Percentiles rank a stretch among this genome's conserved stretches.
phyloP scores from a whole-genome alignment of 768 basidiomycete species.

The Panaeolus papilionaceus region DNA sequence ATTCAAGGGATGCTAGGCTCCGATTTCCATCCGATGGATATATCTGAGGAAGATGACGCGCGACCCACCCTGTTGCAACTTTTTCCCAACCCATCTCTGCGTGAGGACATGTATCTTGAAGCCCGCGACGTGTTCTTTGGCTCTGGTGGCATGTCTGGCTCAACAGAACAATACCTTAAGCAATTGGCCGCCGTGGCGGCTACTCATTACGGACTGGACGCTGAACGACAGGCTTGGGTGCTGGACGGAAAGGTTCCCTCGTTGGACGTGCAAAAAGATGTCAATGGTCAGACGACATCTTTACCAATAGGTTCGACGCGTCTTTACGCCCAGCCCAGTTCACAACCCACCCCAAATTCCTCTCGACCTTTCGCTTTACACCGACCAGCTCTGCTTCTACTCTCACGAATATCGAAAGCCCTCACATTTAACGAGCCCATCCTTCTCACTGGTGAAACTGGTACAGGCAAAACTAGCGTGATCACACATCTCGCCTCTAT shows the following conservation, averaged over 20 bases:
- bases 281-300: slow-evolving; percentile 61
- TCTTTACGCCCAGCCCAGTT: slow-evolving; percentile 52
- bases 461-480: slow-evolving; percentile 97
- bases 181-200: slow-evolving; percentile 62
- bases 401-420: slow-evolving; percentile 81
- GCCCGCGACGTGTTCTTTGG: slow-evolving; percentile 94
- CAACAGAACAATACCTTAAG: slow-evolving; percentile 56
- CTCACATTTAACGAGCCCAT: slow-evolving; percentile 81
- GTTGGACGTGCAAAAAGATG: slow-evolving; percentile 71
- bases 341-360: slow-evolving; percentile 39
- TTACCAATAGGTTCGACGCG: slow-evolving; percentile 70
- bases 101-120: slow-evolving; percentile 90
- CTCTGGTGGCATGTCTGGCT: slow-evolving; percentile 45
- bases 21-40: slow-evolving; percentile 49
- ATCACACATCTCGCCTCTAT: slow-evolving; percentile 86
- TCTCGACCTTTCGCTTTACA: slow-evolving; percentile 87
- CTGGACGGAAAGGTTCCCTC: slow-evolving; percentile 69
- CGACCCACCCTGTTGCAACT: slow-evolving; percentile 44
- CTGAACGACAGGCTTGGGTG: slow-evolving; percentile 75
- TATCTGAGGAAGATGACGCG: slow-evolving; percentile 35
- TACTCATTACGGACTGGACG: slow-evolving; percentile 66
- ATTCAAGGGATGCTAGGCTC: slow-evolving; percentile 66
- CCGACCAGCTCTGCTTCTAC: slow-evolving; percentile 77
- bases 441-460: slow-evolving; percentile 95
- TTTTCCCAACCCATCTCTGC: slow-evolving; percentile 74